phyloP scores from a whole-genome alignment of 2,329 filamentous ascomycete species.

The Alternaria postmessia region DNA sequence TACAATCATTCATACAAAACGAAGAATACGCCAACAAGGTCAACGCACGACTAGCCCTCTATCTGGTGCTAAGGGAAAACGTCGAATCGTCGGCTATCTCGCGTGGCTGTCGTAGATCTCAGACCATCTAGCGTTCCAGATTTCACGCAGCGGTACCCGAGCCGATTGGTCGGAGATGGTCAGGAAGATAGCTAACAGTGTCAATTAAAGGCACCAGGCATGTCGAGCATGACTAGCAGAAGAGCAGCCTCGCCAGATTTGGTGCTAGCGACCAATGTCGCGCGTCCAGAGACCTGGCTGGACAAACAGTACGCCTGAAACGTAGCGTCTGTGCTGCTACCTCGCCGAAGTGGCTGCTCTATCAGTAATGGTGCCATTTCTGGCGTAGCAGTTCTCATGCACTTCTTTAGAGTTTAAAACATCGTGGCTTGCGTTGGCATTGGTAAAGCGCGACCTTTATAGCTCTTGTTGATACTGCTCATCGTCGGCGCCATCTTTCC shows the following conservation, averaged over 20 bases:
- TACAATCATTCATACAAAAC: not conserved
- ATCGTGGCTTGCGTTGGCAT: not conserved
- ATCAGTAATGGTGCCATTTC: not conserved
- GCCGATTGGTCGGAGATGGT: not conserved
- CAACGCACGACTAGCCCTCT: not conserved
- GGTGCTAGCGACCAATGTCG: not conserved
- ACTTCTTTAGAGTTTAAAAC: not conserved
- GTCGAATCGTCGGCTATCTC: not conserved
- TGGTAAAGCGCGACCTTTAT: not conserved
- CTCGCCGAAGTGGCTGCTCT: not conserved
- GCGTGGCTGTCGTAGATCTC: not conserved
- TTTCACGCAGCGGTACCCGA: not conserved
- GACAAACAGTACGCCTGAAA: not conserved
- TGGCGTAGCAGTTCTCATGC: not conserved
- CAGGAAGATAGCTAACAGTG: not conserved
- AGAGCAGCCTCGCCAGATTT: not conserved
- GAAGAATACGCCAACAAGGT: not conserved
- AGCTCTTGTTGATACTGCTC: conserved; percentile 5
- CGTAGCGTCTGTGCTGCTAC: not conserved
- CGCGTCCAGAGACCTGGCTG: not conserved
- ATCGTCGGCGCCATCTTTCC: not conserved
- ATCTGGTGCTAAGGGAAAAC: not conserved
- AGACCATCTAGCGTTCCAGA: not conserved
- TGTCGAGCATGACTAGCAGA: conserved; percentile 1
- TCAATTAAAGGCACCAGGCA: not conserved